Conservation (phyloP, 768 basidiomycete genomes). For the Gelatoporia subvermispora region DNA sequence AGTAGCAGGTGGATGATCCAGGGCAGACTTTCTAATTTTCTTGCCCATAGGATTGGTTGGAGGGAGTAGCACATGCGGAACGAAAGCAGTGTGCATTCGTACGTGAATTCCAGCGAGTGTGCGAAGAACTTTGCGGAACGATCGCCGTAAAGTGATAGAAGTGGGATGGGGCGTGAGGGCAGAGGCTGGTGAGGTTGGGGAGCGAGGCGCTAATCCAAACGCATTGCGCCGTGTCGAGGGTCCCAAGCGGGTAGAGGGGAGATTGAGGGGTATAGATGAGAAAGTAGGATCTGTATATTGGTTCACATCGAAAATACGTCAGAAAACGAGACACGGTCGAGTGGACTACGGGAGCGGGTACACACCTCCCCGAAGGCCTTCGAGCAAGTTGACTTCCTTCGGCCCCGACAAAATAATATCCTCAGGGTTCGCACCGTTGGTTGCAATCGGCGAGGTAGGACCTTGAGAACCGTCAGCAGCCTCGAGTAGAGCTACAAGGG, state of each 20-base stretch:
- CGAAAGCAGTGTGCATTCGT: slow-evolving; percentile 91
- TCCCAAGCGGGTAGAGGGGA: slow-evolving; percentile 73
- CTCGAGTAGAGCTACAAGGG: slow-evolving; percentile 29
- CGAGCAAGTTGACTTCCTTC: slow-evolving; percentile 64
- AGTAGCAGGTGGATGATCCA: slow-evolving; percentile 28
- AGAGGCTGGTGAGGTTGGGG: slow-evolving; percentile 29
- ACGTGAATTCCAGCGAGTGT: slow-evolving; percentile 83
- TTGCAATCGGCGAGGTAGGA: slow-evolving; percentile 29
- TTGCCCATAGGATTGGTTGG: slow-evolving; percentile 21
- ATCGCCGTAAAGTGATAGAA: slow-evolving; percentile 75
- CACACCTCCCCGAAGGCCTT: slow-evolving; percentile 62
- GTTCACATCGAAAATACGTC: neutral
- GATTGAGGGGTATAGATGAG: slow-evolving; percentile 31
- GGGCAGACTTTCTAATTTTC: slow-evolving; percentile 16
- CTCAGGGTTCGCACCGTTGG: slow-evolving; percentile 16
- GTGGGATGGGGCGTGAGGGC: slow-evolving; percentile 19
- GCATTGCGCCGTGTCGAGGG: slow-evolving; percentile 56
- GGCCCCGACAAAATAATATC: slow-evolving; percentile 41
- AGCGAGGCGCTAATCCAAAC: slow-evolving; percentile 56
- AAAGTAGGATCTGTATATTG: slow-evolving; percentile 41
- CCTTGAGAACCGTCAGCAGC: slow-evolving; percentile 24
- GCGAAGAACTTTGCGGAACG: slow-evolving; percentile 73
- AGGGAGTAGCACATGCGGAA: slow-evolving; percentile 76
- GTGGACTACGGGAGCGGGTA: neutral
- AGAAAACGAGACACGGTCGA: neutral